Base-by-base conservation (phyloP, 1,284 basidiomycete genomes). In the Fomitopsis pinicola region DNA sequence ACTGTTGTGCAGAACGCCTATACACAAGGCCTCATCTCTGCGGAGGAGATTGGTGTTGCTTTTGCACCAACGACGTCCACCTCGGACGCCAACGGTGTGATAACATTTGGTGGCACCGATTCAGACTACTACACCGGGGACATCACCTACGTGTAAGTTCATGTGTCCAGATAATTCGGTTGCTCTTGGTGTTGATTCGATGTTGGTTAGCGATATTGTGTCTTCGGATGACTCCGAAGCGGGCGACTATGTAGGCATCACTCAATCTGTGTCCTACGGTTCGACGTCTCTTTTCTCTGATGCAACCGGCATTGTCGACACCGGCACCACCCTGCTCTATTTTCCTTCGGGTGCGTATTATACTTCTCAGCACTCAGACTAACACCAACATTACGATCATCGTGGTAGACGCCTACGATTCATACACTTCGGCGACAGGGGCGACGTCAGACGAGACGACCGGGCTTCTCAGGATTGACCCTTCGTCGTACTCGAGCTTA, bases 401-500 rank as follows among this genome's bases (percentile, higher is more conserved):
- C 22, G 22, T 22, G 22, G 22, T 22, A 53, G 50, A 35, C n/a
- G 50, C 50, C 17, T 53, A 35, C n/a, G 15, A 35, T 12, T 7
- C 28, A 17, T 53, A 53, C 50, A 33, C 28, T 26, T n/a, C 15
- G 8, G 59, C 55, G 3, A 45, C 26, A 3, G 26, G 54, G 15
- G 40, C 19, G 15, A 33, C 22, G 3, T 6, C 22, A 7, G 85
- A 88, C 64, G 9, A 45, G 19, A 69, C 65, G 5, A 84, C 82
- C 3, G 85, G 85, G 5, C 76, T 89, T 30, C 78, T 89, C 36
- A 77, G 75, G 28, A 71, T 89, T 66, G 83, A 81, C 0, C 22
- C 22, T 30, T 33, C 50, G 33, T 28, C 35, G 70, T 85, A 80
- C 65, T 69, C 67, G 3, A 75, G 77, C 46, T 70, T 88, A 59